Percentiles rank a stretch among this genome's conserved stretches.
Evolutionary conservation across 176 grass and related monocot genomes (phyloP).

Genomic region (Coix lacrymajobi): DNA sequence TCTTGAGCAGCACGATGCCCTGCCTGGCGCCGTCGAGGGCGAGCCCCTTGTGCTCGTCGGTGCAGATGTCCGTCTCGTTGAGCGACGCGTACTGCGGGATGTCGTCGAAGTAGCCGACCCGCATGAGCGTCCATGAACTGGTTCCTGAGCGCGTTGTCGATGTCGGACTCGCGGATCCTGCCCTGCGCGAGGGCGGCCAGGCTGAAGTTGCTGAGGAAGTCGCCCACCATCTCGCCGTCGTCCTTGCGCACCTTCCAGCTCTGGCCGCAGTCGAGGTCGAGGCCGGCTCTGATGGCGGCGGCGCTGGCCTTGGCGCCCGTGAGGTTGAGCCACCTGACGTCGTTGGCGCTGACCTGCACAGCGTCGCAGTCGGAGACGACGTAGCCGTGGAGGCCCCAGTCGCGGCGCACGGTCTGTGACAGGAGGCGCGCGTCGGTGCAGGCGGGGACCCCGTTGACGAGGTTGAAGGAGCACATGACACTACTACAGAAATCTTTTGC

Average conservation of each 20-base stretch:
- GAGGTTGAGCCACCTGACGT: constrained; percentile 26
- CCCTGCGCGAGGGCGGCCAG: constrained; percentile 24
- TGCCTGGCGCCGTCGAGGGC: constrained; percentile 47
- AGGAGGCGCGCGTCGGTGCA: constrained; percentile 52
- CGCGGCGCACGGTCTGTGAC: constrained; percentile 24
- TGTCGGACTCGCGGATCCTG: constrained; percentile 44
- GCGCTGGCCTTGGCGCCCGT: constrained; percentile 35
- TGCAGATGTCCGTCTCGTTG: constrained; percentile 28
- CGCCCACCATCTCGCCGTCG: not conserved
- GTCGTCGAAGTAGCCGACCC: constrained; percentile 65
- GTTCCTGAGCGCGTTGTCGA: constrained; percentile 60
- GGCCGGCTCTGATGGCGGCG: constrained; percentile 24
- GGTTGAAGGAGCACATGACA: constrained; percentile 65
- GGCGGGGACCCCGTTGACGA: constrained; percentile 40
- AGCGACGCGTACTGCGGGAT: constrained; percentile 26
- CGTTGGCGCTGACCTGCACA: constrained; percentile 27
- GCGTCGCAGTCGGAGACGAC: constrained; percentile 65
- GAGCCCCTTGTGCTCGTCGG: constrained; percentile 21
- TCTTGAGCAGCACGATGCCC: constrained; percentile 60
- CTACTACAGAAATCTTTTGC: no score
- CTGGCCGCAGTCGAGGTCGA: constrained; percentile 38
- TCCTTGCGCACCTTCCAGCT: constrained; percentile 18
- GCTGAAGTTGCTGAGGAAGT: constrained; percentile 23
- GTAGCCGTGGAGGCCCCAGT: constrained; percentile 54
- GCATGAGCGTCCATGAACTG: constrained; percentile 50